phyloP scores from a whole-genome alignment of 352 stramenopile species.

The Phytophthora brassicae region DNA sequence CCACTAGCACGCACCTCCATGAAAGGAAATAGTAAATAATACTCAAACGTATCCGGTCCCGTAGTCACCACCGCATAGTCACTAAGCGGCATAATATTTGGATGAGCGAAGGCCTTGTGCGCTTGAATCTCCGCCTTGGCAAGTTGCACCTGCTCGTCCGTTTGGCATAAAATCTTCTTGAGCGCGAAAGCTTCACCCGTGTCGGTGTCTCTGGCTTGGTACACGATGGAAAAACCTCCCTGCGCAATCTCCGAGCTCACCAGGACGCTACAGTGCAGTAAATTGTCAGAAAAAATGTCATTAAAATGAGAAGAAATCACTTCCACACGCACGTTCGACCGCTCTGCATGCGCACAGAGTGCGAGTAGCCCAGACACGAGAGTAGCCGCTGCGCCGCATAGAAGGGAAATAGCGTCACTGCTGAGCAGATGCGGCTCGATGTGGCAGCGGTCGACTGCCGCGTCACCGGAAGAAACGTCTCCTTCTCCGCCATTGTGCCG shows the following conservation, averaged over 20 bases:
- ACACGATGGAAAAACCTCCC: conserved; percentile 88
- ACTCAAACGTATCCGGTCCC: conserved; percentile 51
- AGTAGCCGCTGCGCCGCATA: conserved; percentile 62
- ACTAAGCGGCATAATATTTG: conserved; percentile 83
- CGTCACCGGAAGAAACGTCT: conserved; percentile 37
- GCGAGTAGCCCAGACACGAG: conserved; percentile 72
- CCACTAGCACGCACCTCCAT: conserved; percentile 55
- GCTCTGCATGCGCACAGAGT: conserved; percentile 69
- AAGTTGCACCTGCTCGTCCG: conserved; percentile 75
- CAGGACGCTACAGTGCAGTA: conserved; percentile 39
- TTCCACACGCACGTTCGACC: conserved; percentile 57
- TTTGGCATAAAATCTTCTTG: conserved; percentile 90
- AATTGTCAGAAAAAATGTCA: conserved; percentile 1
- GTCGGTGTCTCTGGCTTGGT: conserved; percentile 63
- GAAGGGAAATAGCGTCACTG: conserved; percentile 62
- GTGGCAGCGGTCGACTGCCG: conserved; percentile 17
- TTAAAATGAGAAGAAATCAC: background rate
- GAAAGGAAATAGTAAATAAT: conserved; percentile 87
- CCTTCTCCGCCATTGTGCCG: conserved; percentile 26
- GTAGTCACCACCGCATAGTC: conserved; percentile 72
- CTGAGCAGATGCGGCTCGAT: conserved; percentile 47
- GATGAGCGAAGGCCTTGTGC: conserved; percentile 71
- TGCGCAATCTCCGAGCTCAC: conserved; percentile 76
- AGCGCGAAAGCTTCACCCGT: conserved; percentile 84
- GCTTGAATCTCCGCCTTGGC: conserved; percentile 84